These are phyloP conservation scores for Pelargonium myrrhifolium DNA, from an alignment of 441 rosid species.

Conservation along the genomic window DNA sequence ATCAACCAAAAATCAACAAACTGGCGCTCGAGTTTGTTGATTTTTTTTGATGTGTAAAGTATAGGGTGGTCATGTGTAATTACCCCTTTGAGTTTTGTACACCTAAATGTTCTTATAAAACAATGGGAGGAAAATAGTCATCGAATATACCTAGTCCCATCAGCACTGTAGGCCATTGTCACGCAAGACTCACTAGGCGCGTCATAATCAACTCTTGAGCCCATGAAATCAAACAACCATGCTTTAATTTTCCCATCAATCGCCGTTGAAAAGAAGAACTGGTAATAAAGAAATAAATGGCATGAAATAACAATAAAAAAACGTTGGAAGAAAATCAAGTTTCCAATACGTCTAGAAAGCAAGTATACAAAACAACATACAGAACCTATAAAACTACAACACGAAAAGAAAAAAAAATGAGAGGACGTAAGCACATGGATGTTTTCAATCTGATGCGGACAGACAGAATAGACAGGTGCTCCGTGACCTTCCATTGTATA, in stretches of 20 bases:
- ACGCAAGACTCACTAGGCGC: conserved; percentile 70
- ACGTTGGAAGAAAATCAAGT: neutral
- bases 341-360: neutral
- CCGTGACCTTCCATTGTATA: conserved; percentile 63
- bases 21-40: too few relatives aligned
- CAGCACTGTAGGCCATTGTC: conserved; percentile 68
- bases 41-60: too few relatives aligned
- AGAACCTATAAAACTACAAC: neutral
- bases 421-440: conserved; percentile 44
- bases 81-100: too few relatives aligned
- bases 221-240: conserved; percentile 60
- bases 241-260: conserved; percentile 80
- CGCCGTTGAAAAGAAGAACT: conserved; percentile 78
- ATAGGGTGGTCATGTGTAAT: too few relatives aligned
- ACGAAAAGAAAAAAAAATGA: too few relatives aligned
- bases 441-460: conserved; percentile 69
- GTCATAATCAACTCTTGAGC: conserved; percentile 79
- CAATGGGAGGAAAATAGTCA: conserved; percentile 1
- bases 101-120: too few relatives aligned
- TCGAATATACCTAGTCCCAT: conserved; percentile 55
- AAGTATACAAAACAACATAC: neutral
- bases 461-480: conserved; percentile 63
- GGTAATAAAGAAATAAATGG: conserved; percentile 10
- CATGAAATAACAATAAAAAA: neutral
- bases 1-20: too few relatives aligned